Evolutionary conservation across 805 yeast species (phyloP).

Genomic region (Ogataea allantospora): DNA sequence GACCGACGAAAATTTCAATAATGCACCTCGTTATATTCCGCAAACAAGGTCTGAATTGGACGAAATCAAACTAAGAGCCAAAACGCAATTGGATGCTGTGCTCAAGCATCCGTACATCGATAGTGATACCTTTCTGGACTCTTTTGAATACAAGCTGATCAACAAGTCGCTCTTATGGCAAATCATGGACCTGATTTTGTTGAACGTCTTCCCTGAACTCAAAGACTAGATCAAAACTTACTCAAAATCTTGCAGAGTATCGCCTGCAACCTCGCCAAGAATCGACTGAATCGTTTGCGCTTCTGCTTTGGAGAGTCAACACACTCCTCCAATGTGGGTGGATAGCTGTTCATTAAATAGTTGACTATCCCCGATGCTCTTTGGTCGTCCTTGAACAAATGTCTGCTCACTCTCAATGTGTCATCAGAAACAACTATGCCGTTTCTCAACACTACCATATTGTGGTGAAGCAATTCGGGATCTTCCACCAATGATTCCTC

Average conservation of each 20-base stretch:
- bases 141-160: conserved; percentile 37
- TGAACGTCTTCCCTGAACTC: conserved; percentile 40
- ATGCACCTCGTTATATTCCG: conserved; percentile 32
- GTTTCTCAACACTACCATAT: conserved; percentile 8
- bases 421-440: conserved; percentile 4
- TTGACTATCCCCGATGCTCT: conserved; percentile 3
- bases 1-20: conserved; percentile 26
- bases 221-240: background rate
- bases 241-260: conserved; percentile 1
- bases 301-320: background rate
- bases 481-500: conserved; percentile 14
- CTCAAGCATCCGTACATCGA: conserved; percentile 9
- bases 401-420: conserved; percentile 2
- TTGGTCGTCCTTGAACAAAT: conserved; percentile 3
- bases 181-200: conserved; percentile 41
- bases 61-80: conserved; percentile 14
- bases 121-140: conserved; percentile 30
- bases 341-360: conserved; percentile 7
- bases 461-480: conserved; percentile 8
- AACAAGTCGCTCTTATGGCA: conserved; percentile 44
- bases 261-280: conserved; percentile 1
- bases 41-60: conserved; percentile 27
- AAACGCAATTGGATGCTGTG: conserved; percentile 5
- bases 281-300: background rate
- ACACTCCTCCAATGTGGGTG: conserved; percentile 14